Evolutionary conservation across 352 stramenopile species (phyloP), one percentile per base, ranked within the genome.

Genomic region (Discostella stelligera): DNA sequence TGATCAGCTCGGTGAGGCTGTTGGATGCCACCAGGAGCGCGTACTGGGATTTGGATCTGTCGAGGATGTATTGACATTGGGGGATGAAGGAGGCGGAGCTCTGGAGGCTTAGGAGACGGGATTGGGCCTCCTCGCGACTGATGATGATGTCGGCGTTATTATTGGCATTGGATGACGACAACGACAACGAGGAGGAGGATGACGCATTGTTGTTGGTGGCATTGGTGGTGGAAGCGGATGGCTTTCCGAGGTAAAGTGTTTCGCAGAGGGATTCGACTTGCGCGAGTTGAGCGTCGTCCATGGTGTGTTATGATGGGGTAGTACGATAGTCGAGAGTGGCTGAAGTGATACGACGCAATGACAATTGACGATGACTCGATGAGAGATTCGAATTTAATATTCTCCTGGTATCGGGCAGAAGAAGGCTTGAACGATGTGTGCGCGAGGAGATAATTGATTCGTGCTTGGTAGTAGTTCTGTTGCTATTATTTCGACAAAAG

Each of bases 21-120:
- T 96, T 98, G 82, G 94, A 97, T 30, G 97, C 97, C 16, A 98
- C 95, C 0, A 98, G 91, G 48, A 98, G 89, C 64, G 96, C 96
- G 79, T 98, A 98, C 64, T 96, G 93, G 46, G 95, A 97, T 65
- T 94, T 89, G 58, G 95, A 98, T 71, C 98, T 90, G 88, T 98
- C 96, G 16, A 99, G 91, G 63, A 99, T 98, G 87, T 98, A 98
- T 90, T 98, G 97, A 80, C 96, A 98, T 85, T 98, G 96, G 55
- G 97, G 97, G 80, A 99, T 99, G 88, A 98, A 98, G 82, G 98
- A 95, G 50, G 96, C 95, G 23, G 95, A 91, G 20, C 74, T 89
- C 81, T 95, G 90, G 37, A 96, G 79, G 66, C 74, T 90, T n/a
- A 96, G 73, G 20, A 96, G 84, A 55, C 90, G 87, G 63, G 85